Base-by-base conservation (phyloP, 2,329 filamentous ascomycete species). In the Verticillium tricorpus region DNA sequence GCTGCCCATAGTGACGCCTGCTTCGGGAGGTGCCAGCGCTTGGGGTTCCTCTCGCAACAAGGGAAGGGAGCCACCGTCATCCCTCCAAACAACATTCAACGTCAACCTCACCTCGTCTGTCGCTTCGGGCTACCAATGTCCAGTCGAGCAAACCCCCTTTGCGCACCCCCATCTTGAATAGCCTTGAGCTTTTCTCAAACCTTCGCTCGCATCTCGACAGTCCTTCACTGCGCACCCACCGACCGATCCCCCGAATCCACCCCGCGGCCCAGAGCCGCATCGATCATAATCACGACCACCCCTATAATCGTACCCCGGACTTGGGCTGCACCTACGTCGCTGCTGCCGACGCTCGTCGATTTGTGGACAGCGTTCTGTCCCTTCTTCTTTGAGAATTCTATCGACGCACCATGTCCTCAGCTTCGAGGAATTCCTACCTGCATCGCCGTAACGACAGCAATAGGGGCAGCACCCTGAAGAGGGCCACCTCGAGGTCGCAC, bases 321-420 rank as follows among this genome's bases (percentile, higher is more conserved):
- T 22, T 22, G 17, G 17, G 19, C 11, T 14, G 45, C 45, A 12
- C 12, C 8, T 22, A 19, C 19, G 8, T 22, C 19, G 45, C 45
- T 22, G 45, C 45, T 25, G 19, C 14, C 45, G 9, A 50, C 45
- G n/a, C 9, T 50, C 11, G 63, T 64, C 39, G n/a, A 56, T 1
- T 28, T 56, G 28, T 31, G 15, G 14, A 2, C 25, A 25, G 31
- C 22, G 15, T 56, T 12, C 55, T 19, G 25, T 56, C 25, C 14
- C 55, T 56, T n/a, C 35, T 54, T 37, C 39, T 65, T 67, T 59
- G 4, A 58, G 59, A 1, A 12, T 12, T 22, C 2, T n/a, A 9
- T n/a, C n/a, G 45, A 50, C 57, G 14, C 67, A 66, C 58, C 72
- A 85, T 85, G 82, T 85, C 82, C 69, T 78, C 79, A 65, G 76